Percentiles rank a stretch among this genome's conserved stretches.
These are phyloP conservation scores for Creolimax fragrantissima DNA, from an alignment of 78 protist species.

Conservation along the genomic window DNA sequence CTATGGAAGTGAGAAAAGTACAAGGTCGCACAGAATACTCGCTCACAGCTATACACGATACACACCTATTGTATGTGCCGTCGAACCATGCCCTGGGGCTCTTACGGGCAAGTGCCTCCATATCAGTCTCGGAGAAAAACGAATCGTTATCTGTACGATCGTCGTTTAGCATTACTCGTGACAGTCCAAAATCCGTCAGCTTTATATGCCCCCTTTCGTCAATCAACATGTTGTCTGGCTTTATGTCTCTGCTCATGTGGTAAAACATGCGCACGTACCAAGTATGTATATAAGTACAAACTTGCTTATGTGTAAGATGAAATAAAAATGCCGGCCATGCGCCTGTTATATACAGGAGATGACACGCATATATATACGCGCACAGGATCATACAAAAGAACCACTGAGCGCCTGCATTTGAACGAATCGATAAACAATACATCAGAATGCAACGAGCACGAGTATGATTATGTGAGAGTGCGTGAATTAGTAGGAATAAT, in stretches of 20 bases:
- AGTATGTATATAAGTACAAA: not conserved
- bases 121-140: not conserved
- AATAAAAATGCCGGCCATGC: not conserved
- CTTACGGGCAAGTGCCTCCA: not conserved
- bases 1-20: too few relatives aligned
- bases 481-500: too few relatives aligned
- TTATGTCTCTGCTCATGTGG: slow-evolving; percentile 52
- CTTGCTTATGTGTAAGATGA: not conserved
- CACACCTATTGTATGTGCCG: not conserved
- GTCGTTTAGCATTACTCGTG: slow-evolving; percentile 23
- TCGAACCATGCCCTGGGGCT: not conserved
- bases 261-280: not conserved
- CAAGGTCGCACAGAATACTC: too few relatives aligned
- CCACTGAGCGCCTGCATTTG: too few relatives aligned
- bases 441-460: too few relatives aligned
- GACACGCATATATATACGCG: too few relatives aligned
- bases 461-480: too few relatives aligned
- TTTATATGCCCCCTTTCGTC: slow-evolving; percentile 71
- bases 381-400: too few relatives aligned
- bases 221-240: slow-evolving; percentile 80
- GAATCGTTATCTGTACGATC: not conserved
- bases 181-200: slow-evolving; percentile 90
- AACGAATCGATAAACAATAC: too few relatives aligned
- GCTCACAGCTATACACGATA: too few relatives aligned
- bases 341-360: not conserved